Percentiles rank a stretch among this genome's conserved stretches.
Evolutionary conservation across 139 green algal species (phyloP).

Genomic region (Limnomonas spitsbergensis): DNA sequence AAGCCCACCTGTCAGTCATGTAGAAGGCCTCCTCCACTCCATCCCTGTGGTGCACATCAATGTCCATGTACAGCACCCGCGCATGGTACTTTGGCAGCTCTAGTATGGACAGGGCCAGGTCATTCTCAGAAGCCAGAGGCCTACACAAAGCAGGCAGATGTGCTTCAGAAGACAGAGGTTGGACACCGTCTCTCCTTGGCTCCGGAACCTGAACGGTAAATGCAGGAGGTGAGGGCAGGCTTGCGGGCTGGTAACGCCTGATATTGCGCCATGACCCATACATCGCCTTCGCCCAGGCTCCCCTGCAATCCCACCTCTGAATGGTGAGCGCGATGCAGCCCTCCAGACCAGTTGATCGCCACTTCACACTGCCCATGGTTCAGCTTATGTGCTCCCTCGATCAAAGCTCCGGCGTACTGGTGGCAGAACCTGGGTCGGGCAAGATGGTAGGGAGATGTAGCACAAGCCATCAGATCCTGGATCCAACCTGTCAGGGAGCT

Average conservation of each 20-base stretch:
- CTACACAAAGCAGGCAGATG: no score
- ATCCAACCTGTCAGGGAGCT: no score
- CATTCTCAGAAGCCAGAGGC: constrained; percentile 95
- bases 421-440: constrained; percentile 40
- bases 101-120: constrained; percentile 94
- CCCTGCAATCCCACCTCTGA: constrained; percentile 68
- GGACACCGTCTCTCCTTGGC: no score
- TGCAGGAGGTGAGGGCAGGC: no score
- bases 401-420: constrained; percentile 82
- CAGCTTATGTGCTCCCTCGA: constrained; percentile 72
- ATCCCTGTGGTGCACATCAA: constrained; percentile 96
- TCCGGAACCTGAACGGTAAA: no score
- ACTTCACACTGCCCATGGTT: constrained; percentile 87
- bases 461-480: not conserved
- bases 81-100: constrained; percentile 94
- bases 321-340: constrained; percentile 97
- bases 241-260: no score
- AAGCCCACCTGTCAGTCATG: constrained; percentile 48
- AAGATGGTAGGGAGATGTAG: not conserved
- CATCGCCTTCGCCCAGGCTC: no score
- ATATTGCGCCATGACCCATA: no score
- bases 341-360: constrained; percentile 96
- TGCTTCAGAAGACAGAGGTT: no score
- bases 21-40: constrained; percentile 97
- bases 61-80: constrained; percentile 84